These are phyloP conservation scores for Septoria linicola DNA, from an alignment of 2,329 filamentous ascomycete genomes.

Conservation along the genomic window DNA sequence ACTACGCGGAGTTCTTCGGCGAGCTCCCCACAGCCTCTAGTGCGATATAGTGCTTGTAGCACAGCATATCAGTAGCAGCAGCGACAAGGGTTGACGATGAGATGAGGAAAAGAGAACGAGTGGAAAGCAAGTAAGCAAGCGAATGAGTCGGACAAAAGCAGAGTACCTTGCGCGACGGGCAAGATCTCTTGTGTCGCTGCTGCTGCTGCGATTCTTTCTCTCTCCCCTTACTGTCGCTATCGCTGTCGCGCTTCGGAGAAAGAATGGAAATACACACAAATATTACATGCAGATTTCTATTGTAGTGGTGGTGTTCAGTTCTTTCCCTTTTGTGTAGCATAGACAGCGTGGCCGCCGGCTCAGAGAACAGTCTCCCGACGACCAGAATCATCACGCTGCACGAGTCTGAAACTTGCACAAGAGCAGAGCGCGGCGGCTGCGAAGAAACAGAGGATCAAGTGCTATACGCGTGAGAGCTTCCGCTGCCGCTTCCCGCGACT, in stretches of 20 bases:
- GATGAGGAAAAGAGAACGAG: not conserved
- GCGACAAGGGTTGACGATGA: too few species aligned
- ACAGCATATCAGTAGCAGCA: not conserved
- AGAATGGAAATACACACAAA: not conserved
- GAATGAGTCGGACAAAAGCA: too few species aligned
- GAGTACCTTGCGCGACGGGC: not conserved
- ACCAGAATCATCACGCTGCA: not conserved
- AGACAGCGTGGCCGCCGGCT: not conserved
- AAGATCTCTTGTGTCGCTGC: not conserved
- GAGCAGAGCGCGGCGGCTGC: too few species aligned
- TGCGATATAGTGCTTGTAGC: not conserved
- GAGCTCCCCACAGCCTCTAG: not conserved
- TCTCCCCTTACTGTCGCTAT: not conserved
- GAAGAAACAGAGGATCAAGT: not conserved
- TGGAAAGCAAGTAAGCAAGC: too few species aligned
- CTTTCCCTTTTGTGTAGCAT: not conserved
- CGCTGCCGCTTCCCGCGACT: not conserved
- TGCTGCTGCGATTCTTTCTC: not conserved
- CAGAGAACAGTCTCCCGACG: not conserved
- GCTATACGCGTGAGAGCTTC: conserved; percentile 1
- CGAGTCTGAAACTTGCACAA: not conserved
- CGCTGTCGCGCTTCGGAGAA: too few species aligned
- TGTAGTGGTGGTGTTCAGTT: not conserved
- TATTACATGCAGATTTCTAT: too few species aligned
- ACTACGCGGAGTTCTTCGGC: conserved; percentile 1